A percentile compares a stretch with the other conserved stretches of the same genome.
Evolutionary conservation across 371 early-diverging fungal genomes (phyloP).

Genomic region (Lichtheimia ramosa): DNA sequence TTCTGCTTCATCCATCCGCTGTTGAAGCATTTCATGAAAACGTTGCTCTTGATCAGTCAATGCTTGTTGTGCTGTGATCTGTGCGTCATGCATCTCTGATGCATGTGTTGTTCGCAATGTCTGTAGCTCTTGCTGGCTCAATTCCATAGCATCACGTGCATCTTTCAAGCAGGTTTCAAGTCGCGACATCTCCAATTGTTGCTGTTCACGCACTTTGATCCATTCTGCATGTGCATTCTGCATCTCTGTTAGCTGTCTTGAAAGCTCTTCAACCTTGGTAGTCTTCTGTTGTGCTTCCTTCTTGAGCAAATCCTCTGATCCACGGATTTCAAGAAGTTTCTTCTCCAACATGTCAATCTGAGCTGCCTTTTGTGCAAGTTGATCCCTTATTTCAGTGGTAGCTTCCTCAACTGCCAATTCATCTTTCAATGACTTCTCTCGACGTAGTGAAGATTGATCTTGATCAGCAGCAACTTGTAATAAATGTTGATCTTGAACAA

Average conservation of each 20-base stretch:
- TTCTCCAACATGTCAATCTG: conserved; percentile 4
- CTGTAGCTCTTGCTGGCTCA: conserved; percentile 11
- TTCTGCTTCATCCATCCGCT: conserved; percentile 31
- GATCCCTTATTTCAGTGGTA: background rate
- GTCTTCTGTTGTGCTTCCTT: conserved; percentile 13
- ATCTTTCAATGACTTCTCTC: conserved; percentile 7
- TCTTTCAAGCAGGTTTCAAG: conserved; percentile 13
- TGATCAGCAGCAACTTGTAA: background rate
- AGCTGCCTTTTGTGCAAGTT: conserved; percentile 1
- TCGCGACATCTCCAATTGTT: conserved; percentile 15
- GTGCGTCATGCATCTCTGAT: conserved; percentile 16
- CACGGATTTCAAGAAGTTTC: background rate
- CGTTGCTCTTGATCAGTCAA: conserved; percentile 28
- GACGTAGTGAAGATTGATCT: background rate
- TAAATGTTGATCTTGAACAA: background rate
- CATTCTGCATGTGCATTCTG: conserved; percentile 23
- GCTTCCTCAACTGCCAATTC: conserved; percentile 2
- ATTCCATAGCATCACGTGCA: conserved; percentile 6
- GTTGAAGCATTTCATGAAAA: conserved; percentile 18
- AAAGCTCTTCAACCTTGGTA: conserved; percentile 16
- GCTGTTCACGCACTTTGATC: conserved; percentile 18
- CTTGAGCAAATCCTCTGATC: conserved; percentile 8
- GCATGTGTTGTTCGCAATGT: conserved; percentile 3
- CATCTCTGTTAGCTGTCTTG: conserved; percentile 24
- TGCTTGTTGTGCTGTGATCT: conserved; percentile 13